A percentile compares a stretch with the other conserved stretches of the same genome.
Evolutionary conservation across 495 filamentous ascomycete species (phyloP).

Genomic region (Podospora fimiseda): DNA sequence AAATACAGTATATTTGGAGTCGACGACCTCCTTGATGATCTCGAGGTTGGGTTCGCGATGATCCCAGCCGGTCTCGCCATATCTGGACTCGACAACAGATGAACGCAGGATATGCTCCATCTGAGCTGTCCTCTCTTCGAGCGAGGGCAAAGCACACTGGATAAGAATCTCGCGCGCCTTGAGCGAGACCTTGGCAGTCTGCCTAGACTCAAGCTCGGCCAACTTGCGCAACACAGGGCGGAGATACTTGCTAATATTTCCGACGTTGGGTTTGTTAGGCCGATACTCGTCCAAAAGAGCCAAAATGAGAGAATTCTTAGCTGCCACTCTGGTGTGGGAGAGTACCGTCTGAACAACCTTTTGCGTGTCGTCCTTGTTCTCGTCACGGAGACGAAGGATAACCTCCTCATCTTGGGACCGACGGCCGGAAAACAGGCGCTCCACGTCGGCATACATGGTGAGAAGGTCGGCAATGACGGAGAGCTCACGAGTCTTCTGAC

Average conservation of each 20-base stretch:
- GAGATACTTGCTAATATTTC: constrained; percentile 84
- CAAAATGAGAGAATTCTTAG: constrained; percentile 91
- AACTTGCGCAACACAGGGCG: constrained; percentile 75
- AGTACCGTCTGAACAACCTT: constrained; percentile 82
- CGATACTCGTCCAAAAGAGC: constrained; percentile 91
- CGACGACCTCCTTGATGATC: constrained; percentile 91
- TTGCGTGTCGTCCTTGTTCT: constrained; percentile 85
- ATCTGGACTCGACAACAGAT: constrained; percentile 92
- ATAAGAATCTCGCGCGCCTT: constrained; percentile 97
- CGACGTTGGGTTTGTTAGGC: constrained; percentile 85
- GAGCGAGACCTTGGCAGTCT: constrained; percentile 89
- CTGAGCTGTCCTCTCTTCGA: constrained; percentile 88
- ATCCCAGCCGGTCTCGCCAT: constrained; percentile 96
- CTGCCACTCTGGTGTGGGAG: constrained; percentile 83
- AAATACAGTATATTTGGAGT: constrained; percentile 97
- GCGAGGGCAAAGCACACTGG: constrained; percentile 89
- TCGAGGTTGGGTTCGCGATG: constrained; percentile 85
- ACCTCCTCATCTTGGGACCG: constrained; percentile 89
- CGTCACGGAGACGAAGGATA: constrained; percentile 86
- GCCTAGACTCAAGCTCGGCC: constrained; percentile 80
- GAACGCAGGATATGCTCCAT: constrained; percentile 99
- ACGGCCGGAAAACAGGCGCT: constrained; percentile 78
- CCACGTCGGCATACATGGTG: constrained; percentile 72
- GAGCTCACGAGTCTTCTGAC: constrained; percentile 87
- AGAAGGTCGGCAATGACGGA: constrained; percentile 71